A percentile compares a stretch with the other conserved stretches of the same genome.
Conservation (phyloP, 2,329 filamentous ascomycete species). For the Cercospora zeina region DNA sequence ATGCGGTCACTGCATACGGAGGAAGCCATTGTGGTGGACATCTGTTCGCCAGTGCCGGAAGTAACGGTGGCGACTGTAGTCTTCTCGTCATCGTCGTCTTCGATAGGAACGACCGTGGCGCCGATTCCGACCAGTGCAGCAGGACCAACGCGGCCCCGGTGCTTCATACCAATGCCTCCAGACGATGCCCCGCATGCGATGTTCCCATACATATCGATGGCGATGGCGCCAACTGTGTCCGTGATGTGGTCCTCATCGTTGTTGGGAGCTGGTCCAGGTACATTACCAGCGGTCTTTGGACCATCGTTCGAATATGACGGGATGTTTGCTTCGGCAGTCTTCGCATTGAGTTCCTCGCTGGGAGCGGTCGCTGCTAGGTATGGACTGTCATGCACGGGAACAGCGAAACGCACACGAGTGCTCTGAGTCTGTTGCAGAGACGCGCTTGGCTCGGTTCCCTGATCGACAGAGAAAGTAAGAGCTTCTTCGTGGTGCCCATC, state of each 20-base stretch:
- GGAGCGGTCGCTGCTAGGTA: background rate
- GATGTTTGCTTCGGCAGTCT: background rate
- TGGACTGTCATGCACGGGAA: background rate
- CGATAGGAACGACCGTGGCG: slow-evolving; percentile 79
- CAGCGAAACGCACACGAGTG: background rate
- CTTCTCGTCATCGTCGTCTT: slow-evolving; percentile 67
- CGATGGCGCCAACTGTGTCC: slow-evolving; percentile 95
- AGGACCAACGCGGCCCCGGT: slow-evolving; percentile 84
- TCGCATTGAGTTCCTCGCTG: background rate
- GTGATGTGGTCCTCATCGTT: slow-evolving; percentile 65
- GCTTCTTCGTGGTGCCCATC: background rate
- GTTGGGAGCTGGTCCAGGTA: slow-evolving; percentile 11
- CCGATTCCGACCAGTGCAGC: slow-evolving; percentile 91
- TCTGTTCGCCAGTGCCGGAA: slow-evolving; percentile 95
- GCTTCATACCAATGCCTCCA: slow-evolving; percentile 98
- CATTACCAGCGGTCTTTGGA: background rate
- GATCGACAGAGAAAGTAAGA: background rate
- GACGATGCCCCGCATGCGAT: slow-evolving; percentile 96
- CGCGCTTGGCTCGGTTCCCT: background rate
- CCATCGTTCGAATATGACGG: background rate
- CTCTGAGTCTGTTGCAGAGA: background rate
- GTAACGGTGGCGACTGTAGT: slow-evolving; percentile 80
- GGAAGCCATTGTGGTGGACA: slow-evolving; percentile 92
- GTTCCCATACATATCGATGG: slow-evolving; percentile 78
- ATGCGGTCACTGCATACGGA: slow-evolving; percentile 82